Base-by-base conservation (phyloP, 495 filamentous ascomycete genomes). In the Penicillium canescens region DNA sequence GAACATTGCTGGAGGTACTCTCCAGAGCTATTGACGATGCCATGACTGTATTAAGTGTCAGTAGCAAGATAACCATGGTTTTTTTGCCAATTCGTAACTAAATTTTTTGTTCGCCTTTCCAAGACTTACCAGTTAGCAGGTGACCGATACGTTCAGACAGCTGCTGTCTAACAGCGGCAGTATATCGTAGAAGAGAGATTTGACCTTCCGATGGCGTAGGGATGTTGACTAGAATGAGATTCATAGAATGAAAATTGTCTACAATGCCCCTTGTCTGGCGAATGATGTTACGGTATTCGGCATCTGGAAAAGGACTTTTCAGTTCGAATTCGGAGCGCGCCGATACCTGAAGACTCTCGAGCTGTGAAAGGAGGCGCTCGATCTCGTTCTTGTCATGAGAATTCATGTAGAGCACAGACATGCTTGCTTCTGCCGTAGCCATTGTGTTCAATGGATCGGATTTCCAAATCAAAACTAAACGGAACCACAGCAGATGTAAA, bases 201-300 rank as follows among this genome's bases (percentile, higher is more conserved):
- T 97, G 93, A 1, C 92, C 91, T 42, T 88, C 82, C 10, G 83
- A 91, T 14, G 89, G 82, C 24, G 81, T 82, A 8, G 87, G 78
- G 43, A 89, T 87, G 65, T 93, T 93, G 68, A 87, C 75, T 52
- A 96, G 90, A 59, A 96, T 85, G 3, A 96, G 83, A 59, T 92
- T 95, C 88, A 98, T 96, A 36, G 93, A 90, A 66, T 96, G 89
- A 66, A 98, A 96, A 21, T 88, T 84, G 70, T 97, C 91, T 11
- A 97, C 82, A 69, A 96, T 90, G 38, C 84, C 82, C 39, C 87
- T 81, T 3, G 92, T 96, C 23, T 87, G 86, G 12, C 82, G 80
- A 61, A 96, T 78, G 40, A 97, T 85, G 23, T 83, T 82, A 12
- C 80, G 77, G 55, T 91, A 90, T 36, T 76, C 78, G 11, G 73